Percentiles rank a stretch among this genome's conserved stretches.
These are phyloP conservation scores for Alternaria atra DNA, from an alignment of 2,329 filamentous ascomycete species.

Conservation along the genomic window DNA sequence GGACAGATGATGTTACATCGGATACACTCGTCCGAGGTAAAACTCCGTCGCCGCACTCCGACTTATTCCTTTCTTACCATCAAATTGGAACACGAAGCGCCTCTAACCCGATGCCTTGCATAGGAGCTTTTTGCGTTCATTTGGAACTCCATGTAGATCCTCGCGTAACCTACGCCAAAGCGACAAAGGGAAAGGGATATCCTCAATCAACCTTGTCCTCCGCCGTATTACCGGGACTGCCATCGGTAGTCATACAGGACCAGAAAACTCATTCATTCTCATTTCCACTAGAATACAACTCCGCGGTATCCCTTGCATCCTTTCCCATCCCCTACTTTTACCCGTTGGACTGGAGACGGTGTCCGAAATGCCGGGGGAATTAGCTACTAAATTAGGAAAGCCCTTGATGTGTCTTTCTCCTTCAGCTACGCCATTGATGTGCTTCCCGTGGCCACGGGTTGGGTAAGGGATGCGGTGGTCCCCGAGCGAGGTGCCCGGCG, in stretches of 20 bases:
- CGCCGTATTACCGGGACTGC: neutral
- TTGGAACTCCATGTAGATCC: neutral
- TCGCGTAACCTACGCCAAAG: conserved; percentile 1
- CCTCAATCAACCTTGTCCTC: neutral
- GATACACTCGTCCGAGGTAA: too few relatives aligned
- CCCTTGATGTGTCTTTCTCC: neutral
- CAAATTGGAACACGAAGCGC: neutral
- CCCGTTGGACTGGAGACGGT: conserved; percentile 4
- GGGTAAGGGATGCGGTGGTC: neutral
- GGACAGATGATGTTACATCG: neutral
- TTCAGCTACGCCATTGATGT: conserved; percentile 1
- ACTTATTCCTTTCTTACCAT: neutral
- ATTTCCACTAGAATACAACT: neutral
- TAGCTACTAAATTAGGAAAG: neutral
- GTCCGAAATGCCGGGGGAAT: neutral
- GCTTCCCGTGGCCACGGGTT: neutral
- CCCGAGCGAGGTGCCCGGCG: conserved; percentile 1
- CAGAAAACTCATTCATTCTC: neutral
- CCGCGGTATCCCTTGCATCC: neutral
- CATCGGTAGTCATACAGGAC: neutral
- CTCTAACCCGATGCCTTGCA: neutral
- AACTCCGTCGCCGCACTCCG: neutral
- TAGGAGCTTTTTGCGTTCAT: neutral
- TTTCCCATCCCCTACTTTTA: neutral
- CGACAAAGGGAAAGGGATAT: neutral